Evolutionary conservation across 75 land plant genomes (phyloP), one percentile per base, ranked within the genome.

Genomic region (Sequoiadendron giganteum): DNA sequence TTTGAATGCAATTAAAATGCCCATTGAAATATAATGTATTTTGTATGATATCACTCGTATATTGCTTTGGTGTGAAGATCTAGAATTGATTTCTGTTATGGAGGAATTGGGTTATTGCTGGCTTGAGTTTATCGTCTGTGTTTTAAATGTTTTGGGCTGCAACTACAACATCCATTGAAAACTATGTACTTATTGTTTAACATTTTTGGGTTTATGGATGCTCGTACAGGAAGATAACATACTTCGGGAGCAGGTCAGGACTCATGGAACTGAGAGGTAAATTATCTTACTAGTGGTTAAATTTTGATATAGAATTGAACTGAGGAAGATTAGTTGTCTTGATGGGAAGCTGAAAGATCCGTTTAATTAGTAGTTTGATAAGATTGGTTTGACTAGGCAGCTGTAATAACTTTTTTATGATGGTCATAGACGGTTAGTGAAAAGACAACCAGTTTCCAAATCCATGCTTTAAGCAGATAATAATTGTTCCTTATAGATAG

Each of bases 231-330:
- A 95, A 83, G 96, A 95, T 91, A 94, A 95, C 61, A 84, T 92
- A 38, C 92, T 95, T 14, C 88, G 96, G 28, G 91, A 95, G 86
- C 94, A 95, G 65, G 91, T 95, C 45, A 72, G 72, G 7, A 34
- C 84, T 15, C 92, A 89, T 87, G 96, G 96, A 88, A 93, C 94
- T 34, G 94, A 95, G 42, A 95, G 92, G 96, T 95, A 85, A 39
- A 76, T 84, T 65, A 52, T 40, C 13, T 84, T 43, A 55, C 21
- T 19, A 61, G 34, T 42, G 21, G 45, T 6, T 45, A 21, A 1
- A 10, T 42, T 81, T 81, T 45, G 47, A 42, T 79, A 79, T 42
- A 6, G 48, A 80, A 42, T 80, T 40, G 13, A 81, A 81, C 47
- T 45, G 11, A 28, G 2, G 25, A 81, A 28, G 47, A 21, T 28